Conservation (phyloP, 2,329 filamentous ascomycete genomes). For the Fusarium secorum region DNA sequence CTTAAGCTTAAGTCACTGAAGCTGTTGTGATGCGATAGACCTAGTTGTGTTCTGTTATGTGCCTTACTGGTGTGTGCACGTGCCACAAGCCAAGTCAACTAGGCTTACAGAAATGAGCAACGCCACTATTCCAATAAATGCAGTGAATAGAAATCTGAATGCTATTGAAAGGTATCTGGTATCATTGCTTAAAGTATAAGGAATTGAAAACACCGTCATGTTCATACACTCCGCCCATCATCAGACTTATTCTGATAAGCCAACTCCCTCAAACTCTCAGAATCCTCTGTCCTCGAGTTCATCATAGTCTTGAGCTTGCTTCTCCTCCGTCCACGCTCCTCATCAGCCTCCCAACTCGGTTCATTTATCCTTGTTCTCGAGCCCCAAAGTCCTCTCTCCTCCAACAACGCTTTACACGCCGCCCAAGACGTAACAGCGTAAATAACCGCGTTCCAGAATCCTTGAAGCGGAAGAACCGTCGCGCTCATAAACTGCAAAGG, state of each 20-base stretch:
- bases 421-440: not conserved
- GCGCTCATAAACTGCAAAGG: conserved; percentile 9
- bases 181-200: not conserved
- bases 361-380: not conserved
- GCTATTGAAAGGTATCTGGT: too few species aligned
- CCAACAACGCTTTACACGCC: not conserved
- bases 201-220: fast-evolving
- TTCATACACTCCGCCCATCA: not conserved
- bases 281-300: not conserved
- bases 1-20: fast-evolving
- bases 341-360: not conserved
- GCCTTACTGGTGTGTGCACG: fast-evolving
- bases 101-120: not conserved
- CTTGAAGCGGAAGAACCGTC: not conserved
- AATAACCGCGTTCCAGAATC: not conserved
- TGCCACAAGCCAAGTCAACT: fast-evolving
- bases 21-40: fast-evolving
- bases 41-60: fast-evolving
- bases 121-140: fast-evolving
- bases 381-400: not conserved
- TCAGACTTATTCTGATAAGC: not conserved
- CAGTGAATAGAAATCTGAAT: not conserved
- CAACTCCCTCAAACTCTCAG: not conserved
- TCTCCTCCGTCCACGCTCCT: not conserved
- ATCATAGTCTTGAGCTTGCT: not conserved